Percentiles rank a stretch among this genome's conserved stretches.
Conservation (phyloP, 1,139 yeast genomes). For the Martiniozyma asiatica region DNA sequence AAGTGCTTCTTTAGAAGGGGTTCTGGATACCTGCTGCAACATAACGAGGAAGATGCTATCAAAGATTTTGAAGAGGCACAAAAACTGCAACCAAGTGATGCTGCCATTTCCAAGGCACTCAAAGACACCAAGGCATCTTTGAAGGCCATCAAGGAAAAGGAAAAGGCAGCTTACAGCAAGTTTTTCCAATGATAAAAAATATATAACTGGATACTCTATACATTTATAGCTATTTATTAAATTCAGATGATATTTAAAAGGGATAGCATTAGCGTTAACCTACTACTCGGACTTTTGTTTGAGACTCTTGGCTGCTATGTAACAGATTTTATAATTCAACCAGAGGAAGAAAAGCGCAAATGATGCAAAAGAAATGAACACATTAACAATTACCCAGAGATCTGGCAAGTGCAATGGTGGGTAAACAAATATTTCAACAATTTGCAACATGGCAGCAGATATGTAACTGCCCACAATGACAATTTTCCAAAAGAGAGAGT, state of each 20-base stretch:
- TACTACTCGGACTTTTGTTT: too few relatives aligned
- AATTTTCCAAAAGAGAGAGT: conserved; percentile 40
- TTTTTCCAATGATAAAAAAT: conserved; percentile 37
- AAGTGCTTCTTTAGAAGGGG: conserved; percentile 87
- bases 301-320: too few relatives aligned
- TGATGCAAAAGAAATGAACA: conserved; percentile 61
- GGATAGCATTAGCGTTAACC: too few relatives aligned
- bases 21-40: conserved; percentile 49
- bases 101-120: conserved; percentile 60
- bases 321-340: conserved; percentile 43
- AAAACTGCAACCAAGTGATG: conserved; percentile 57
- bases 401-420: conserved; percentile 69
- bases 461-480: conserved; percentile 50
- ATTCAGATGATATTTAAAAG: too few relatives aligned
- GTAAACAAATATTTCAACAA: conserved; percentile 34
- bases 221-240: too few relatives aligned
- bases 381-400: conserved; percentile 71
- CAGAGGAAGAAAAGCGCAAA: conserved; percentile 72
- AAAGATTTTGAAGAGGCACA: conserved; percentile 57
- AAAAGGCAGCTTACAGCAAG: conserved; percentile 77
- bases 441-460: conserved; percentile 39
- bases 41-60: conserved; percentile 65
- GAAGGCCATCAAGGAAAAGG: conserved; percentile 49
- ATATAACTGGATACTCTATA: too few relatives aligned
- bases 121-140: conserved; percentile 43